Evolutionary conservation across 2,329 filamentous ascomycete species (phyloP).

Genomic region (Ophioceras dolichostomum): DNA sequence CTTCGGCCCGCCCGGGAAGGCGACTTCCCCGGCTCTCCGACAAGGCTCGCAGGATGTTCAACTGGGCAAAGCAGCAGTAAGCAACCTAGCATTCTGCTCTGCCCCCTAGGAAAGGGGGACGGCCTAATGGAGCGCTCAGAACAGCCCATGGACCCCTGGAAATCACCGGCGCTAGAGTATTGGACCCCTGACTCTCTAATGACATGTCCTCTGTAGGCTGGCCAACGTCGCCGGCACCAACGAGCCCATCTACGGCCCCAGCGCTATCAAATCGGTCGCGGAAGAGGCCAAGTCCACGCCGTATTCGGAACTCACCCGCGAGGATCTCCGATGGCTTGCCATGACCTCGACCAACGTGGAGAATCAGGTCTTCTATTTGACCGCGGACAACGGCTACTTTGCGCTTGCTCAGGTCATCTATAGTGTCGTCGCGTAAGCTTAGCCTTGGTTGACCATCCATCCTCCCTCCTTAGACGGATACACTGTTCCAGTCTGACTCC

Average conservation of each 20-base stretch:
- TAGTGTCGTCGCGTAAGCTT: conserved; percentile 92
- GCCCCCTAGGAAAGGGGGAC: too few species aligned
- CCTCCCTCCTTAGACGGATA: conserved; percentile 4
- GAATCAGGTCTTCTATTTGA: conserved; percentile 89
- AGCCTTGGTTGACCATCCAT: conserved; percentile 6
- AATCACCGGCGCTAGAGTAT: too few species aligned
- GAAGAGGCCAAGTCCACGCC: conserved; percentile 66
- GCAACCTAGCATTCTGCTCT: conserved; percentile 15
- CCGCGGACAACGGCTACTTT: conserved; percentile 63
- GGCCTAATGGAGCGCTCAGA: too few species aligned
- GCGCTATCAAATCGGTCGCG: conserved; percentile 75
- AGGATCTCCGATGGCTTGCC: conserved; percentile 72
- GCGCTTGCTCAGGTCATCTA: conserved; percentile 88
- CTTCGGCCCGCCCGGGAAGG: too few species aligned
- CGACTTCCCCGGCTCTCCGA: too few species aligned
- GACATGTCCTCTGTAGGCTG: conserved; percentile 38
- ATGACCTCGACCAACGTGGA: conserved; percentile 83
- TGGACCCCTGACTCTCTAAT: too few species aligned
- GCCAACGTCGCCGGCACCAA: conserved; percentile 85
- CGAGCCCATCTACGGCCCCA: conserved; percentile 88
- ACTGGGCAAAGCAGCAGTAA: conserved; percentile 89
- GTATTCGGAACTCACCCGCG: conserved; percentile 65
- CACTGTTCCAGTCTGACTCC: background rate
- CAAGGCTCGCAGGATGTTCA: conserved; percentile 54
- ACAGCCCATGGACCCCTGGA: too few species aligned